Evolutionary conservation across 2,329 filamentous ascomycete genomes (phyloP).

Genomic region (Sarocladium oryzae): DNA sequence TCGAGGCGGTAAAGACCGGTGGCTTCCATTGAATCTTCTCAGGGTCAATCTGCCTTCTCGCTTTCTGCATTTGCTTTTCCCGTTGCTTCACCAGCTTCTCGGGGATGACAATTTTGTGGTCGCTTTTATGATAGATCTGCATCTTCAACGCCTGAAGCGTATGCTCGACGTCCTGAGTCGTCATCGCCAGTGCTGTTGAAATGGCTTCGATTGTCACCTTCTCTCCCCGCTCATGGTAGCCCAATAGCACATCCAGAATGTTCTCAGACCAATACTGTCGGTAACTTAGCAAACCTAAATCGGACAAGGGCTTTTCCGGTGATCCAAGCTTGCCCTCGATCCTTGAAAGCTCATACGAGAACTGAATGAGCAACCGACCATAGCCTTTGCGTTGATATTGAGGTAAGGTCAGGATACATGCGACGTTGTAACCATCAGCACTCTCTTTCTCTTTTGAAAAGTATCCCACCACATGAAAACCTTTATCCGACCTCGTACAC

Average conservation of each 20-base stretch:
- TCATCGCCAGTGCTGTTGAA: slow-evolving; percentile 79
- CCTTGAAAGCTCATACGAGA: slow-evolving; percentile 94
- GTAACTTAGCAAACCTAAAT: slow-evolving; percentile 88
- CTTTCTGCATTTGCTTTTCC: slow-evolving; percentile 75
- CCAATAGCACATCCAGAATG: slow-evolving; percentile 79
- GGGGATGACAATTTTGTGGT: slow-evolving; percentile 91
- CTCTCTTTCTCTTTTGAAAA: slow-evolving; percentile 99
- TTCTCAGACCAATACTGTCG: slow-evolving; percentile 97
- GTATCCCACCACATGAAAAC: slow-evolving; percentile 96
- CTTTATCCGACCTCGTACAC: slow-evolving; percentile 81
- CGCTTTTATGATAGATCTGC: slow-evolving; percentile 91
- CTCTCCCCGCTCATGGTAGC: slow-evolving; percentile 59
- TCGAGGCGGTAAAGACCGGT: slow-evolving; percentile 84
- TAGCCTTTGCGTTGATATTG: slow-evolving; percentile 96
- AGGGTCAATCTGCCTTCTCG: slow-evolving; percentile 69
- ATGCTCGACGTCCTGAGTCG: slow-evolving; percentile 92
- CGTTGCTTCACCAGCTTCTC: slow-evolving; percentile 73
- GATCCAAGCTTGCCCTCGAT: slow-evolving; percentile 93
- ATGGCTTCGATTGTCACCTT: slow-evolving; percentile 82
- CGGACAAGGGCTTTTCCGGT: slow-evolving; percentile 92
- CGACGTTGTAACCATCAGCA: slow-evolving; percentile 94
- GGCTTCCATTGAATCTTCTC: slow-evolving; percentile 88
- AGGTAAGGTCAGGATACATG: slow-evolving; percentile 92
- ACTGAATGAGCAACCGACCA: slow-evolving; percentile 87
- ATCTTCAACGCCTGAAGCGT: slow-evolving; percentile 91